phyloP scores from a whole-genome alignment of 1,284 basidiomycete species.

The Schizopora paradoxa region DNA sequence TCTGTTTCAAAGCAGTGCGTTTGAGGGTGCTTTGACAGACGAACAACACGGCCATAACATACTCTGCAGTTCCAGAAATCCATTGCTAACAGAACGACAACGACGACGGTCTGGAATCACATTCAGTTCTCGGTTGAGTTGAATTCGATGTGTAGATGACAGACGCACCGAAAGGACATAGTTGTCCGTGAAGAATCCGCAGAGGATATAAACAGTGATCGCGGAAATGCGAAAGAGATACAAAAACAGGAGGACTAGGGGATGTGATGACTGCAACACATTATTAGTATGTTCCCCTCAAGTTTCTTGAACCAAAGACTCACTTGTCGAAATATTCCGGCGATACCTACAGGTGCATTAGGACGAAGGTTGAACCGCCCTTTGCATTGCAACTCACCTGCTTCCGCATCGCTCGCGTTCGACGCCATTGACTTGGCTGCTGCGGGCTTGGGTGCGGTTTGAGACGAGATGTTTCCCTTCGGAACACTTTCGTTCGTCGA shows the following conservation, averaged over 20 bases:
- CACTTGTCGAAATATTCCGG: constrained; percentile 69
- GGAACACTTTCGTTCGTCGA: constrained; percentile 2
- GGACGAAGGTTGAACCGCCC: not conserved
- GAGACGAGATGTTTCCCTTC: constrained; percentile 11
- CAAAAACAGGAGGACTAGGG: constrained; percentile 75
- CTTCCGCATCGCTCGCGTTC: constrained; percentile 59
- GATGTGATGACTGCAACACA: constrained; percentile 68
- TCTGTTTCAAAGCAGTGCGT: constrained; percentile 42
- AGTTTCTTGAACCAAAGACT: not conserved
- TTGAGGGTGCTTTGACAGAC: not conserved
- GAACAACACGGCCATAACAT: constrained; percentile 23
- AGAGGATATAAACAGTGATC: constrained; percentile 83
- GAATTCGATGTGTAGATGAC: not conserved
- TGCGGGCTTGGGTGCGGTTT: constrained; percentile 1
- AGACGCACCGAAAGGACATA: constrained; percentile 80
- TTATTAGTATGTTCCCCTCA: constrained; percentile 18
- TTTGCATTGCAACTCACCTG: constrained; percentile 41
- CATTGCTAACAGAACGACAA: constrained; percentile 87
- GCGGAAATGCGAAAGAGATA: constrained; percentile 84
- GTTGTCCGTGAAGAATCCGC: constrained; percentile 80
- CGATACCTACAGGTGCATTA: constrained; percentile 48
- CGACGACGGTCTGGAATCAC: constrained; percentile 69
- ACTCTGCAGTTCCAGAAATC: constrained; percentile 97
- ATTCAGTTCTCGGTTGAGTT: not conserved
- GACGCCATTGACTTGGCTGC: constrained; percentile 41